These are phyloP conservation scores for Coemansia sp. DNA, from an alignment of 192 early-diverging fungal species.

Conservation along the genomic window DNA sequence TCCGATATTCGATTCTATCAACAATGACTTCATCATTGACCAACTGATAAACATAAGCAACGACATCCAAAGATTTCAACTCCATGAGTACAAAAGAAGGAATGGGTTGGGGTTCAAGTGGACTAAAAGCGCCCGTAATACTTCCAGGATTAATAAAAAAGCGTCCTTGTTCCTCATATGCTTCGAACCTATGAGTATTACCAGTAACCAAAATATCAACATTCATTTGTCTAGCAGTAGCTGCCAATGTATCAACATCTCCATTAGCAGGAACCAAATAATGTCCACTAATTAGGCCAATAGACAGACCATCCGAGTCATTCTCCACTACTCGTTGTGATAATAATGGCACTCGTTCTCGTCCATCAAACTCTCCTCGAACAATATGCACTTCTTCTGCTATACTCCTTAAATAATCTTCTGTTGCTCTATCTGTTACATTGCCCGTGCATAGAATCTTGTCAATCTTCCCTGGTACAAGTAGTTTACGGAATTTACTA, in stretches of 20 bases:
- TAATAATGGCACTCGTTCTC: constrained; percentile 1
- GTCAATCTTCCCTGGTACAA: constrained; percentile 95
- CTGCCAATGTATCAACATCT: constrained; percentile 68
- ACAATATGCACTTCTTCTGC: constrained; percentile 73
- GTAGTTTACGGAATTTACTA: constrained; percentile 86
- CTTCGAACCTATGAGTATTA: constrained; percentile 87
- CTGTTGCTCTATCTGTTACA: constrained; percentile 74
- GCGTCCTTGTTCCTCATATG: constrained; percentile 86
- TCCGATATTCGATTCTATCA: constrained; percentile 87
- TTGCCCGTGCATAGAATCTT: constrained; percentile 94
- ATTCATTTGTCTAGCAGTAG: constrained; percentile 83
- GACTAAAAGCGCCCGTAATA: constrained; percentile 82
- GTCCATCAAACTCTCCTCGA: constrained; percentile 81
- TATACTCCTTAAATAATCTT: constrained; percentile 85
- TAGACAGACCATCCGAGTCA: constrained; percentile 51
- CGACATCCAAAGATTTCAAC: constrained; percentile 69
- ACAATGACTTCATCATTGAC: constrained; percentile 90
- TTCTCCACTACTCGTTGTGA: constrained; percentile 64
- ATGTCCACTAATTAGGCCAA: constrained; percentile 88
- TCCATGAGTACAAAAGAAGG: constrained; percentile 98
- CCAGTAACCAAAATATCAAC: constrained; percentile 89
- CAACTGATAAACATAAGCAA: constrained; percentile 92
- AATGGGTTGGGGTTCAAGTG: constrained; percentile 44
- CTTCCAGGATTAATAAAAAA: constrained; percentile 97
- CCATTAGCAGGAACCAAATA: constrained; percentile 63